These are phyloP conservation scores for Peniophora sp. DNA, from an alignment of 1,284 basidiomycete species.

Conservation along the genomic window DNA sequence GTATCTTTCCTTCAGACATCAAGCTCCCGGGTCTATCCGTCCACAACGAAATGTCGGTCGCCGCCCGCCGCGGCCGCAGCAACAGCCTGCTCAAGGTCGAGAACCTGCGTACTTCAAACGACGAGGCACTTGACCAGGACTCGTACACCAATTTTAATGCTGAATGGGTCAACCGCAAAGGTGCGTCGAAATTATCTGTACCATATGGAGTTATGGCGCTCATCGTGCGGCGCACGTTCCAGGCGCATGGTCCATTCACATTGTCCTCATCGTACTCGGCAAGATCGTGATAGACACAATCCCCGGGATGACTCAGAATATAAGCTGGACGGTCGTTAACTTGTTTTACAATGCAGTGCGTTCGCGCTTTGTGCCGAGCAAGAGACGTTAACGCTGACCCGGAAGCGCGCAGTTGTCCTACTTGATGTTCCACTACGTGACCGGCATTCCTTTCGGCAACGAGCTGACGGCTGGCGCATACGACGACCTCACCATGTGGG, in stretches of 20 bases:
- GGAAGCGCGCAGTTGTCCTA: slow-evolving; percentile 68
- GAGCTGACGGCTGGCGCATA: slow-evolving; percentile 87
- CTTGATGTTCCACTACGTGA: slow-evolving; percentile 98
- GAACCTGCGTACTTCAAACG: slow-evolving; percentile 70
- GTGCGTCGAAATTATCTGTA: slow-evolving; percentile 33
- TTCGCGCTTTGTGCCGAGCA: slow-evolving; percentile 11
- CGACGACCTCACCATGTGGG: slow-evolving; percentile 97
- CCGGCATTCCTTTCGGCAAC: slow-evolving; percentile 92
- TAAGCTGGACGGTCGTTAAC: slow-evolving; percentile 95
- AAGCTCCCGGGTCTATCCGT: slow-evolving; percentile 17
- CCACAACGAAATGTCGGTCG: slow-evolving; percentile 24
- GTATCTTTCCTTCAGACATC: background rate
- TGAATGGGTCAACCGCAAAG: slow-evolving; percentile 98
- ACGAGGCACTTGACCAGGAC: slow-evolving; percentile 76
- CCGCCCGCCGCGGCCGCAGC: slow-evolving; percentile 53
- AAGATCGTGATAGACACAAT: slow-evolving; percentile 93
- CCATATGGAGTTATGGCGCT: background rate
- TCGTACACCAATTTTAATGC: slow-evolving; percentile 90
- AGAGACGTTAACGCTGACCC: slow-evolving; percentile 2
- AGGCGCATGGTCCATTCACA: slow-evolving; percentile 98
- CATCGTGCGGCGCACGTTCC: slow-evolving; percentile 3
- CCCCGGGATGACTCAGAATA: slow-evolving; percentile 89
- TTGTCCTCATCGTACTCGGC: slow-evolving; percentile 84
- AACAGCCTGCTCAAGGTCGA: slow-evolving; percentile 85
- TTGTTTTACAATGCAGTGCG: slow-evolving; percentile 86